These are phyloP conservation scores for Spirogloea muscicola DNA, from an alignment of 139 green algal genomes.

Conservation along the genomic window DNA sequence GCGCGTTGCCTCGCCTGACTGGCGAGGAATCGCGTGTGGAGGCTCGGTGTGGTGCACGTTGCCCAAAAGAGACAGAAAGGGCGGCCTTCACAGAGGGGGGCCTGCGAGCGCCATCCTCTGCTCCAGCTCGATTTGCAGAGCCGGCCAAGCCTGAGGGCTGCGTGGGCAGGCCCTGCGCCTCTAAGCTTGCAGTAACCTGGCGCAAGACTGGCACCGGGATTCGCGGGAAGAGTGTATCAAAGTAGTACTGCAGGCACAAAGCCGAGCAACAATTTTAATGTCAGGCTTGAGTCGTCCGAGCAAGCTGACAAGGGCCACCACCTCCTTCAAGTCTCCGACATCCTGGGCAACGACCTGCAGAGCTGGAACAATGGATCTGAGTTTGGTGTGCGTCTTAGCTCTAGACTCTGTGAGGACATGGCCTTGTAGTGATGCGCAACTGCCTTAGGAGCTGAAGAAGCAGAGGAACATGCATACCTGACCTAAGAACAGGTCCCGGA, in stretches of 20 bases:
- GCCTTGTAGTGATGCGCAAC: neutral
- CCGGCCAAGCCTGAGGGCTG: conserved; percentile 73
- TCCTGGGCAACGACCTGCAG: neutral
- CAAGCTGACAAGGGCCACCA: no score
- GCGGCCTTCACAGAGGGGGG: conserved; percentile 88
- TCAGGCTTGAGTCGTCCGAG: neutral
- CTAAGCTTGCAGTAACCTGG: conserved; percentile 64
- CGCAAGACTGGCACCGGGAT: conserved; percentile 85
- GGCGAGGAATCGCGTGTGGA: conserved; percentile 30
- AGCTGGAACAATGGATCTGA: neutral
- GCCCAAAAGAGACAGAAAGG: conserved; percentile 84
- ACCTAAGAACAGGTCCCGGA: conserved; percentile 82
- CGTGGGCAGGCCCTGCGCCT: conserved; percentile 62
- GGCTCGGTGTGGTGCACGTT: conserved; percentile 68
- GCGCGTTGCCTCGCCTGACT: conserved; percentile 16
- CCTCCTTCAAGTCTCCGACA: no score
- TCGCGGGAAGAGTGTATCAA: conserved; percentile 93
- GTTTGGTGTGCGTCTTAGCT: neutral
- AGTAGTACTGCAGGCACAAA: conserved; percentile 81
- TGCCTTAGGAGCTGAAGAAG: neutral
- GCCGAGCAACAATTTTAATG: neutral
- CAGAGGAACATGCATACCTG: conserved; percentile 34
- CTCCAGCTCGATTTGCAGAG: conserved; percentile 69
- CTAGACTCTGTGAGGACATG: neutral
- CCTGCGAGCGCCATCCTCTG: conserved; percentile 61